Evolutionary conservation across 257 asterid genomes (phyloP).

Genomic region (Ballota nigra): DNA sequence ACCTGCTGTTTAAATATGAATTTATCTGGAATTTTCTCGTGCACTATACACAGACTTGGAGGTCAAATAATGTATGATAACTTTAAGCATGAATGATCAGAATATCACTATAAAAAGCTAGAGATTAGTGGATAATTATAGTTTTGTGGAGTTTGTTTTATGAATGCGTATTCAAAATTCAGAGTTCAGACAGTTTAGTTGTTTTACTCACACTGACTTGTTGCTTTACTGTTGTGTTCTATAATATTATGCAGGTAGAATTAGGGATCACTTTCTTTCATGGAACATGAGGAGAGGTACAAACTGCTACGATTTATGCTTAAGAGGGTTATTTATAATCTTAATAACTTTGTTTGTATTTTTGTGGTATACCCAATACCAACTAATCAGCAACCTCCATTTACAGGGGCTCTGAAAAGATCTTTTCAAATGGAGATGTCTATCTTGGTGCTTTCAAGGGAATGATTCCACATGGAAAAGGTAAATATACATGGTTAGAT

Average conservation of each 20-base stretch:
- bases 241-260: slow-evolving; percentile 33
- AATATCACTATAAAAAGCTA: slow-evolving; percentile 1
- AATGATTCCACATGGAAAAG: slow-evolving; percentile 69
- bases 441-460: slow-evolving; percentile 62
- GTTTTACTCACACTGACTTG: background rate
- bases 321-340: slow-evolving; percentile 1
- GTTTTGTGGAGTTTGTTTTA: background rate
- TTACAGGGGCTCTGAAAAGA: slow-evolving; percentile 50
- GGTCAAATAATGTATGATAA: slow-evolving; percentile 7
- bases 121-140: background rate
- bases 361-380: background rate
- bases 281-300: slow-evolving; percentile 49
- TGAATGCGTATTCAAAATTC: background rate
- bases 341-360: background rate
- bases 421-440: slow-evolving; percentile 71
- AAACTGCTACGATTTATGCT: background rate
- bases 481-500: slow-evolving; percentile 83
- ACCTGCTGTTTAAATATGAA: slow-evolving; percentile 1
- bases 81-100: background rate
- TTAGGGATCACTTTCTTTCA: slow-evolving; percentile 25
- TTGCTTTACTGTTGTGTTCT: slow-evolving; percentile 17
- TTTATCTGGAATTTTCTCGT: background rate
- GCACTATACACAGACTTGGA: background rate
- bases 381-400: slow-evolving; percentile 25
- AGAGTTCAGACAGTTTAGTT: background rate